Base-by-base conservation (phyloP, 2,329 filamentous ascomycete genomes). In the Thielaviopsis cerberus region DNA sequence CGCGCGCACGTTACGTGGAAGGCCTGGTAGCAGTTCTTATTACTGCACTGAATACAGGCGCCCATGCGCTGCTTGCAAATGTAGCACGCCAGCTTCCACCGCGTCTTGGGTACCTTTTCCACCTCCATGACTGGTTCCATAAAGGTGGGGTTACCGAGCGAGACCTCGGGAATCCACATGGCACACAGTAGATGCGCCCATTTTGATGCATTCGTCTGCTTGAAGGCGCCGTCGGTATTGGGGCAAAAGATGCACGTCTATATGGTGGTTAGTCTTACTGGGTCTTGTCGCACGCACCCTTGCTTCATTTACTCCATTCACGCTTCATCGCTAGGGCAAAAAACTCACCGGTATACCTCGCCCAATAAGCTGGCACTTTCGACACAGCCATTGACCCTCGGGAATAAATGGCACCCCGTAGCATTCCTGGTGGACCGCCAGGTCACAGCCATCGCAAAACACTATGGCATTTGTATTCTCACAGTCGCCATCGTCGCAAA, bases 391-490 rank as follows among this genome's bases (percentile, higher is more conserved):
- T 70, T 98, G 92, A 20, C 92, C 92, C 72, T 98, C 92, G 1
- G 92, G 92, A 63, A 98, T 98, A 69, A 96, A 98, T 1, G 92
- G 92, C 53, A 98, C 92, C 58, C 92, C 92, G 67, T 98, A 98
- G 70, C 92, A 98, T 73, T 98, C 92, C 69, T 98, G 92, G 70
- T 98, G 92, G 10, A 98, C 92, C 3, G 92, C 92, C 55, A 98
- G 75, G 70, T 98, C 94, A 70, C 92, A 98, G 2, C 92, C 92
- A 68, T 98, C 92, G 68, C 92, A 98, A 67, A 98, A 98, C 23
- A 98, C 92, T 66, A 98, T 98, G 0, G 92, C 92, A 67, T 98
- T 98, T 23, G 92, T 94, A 69, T 98, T 98, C 71, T 98, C 92
- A 67, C 92, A 98, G 67, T 98, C 92, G n/a, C 92, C 92, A 66